These are phyloP conservation scores for Chrysosporium keratinophilum DNA, from an alignment of 2,329 filamentous ascomycete genomes.

Conservation along the genomic window DNA sequence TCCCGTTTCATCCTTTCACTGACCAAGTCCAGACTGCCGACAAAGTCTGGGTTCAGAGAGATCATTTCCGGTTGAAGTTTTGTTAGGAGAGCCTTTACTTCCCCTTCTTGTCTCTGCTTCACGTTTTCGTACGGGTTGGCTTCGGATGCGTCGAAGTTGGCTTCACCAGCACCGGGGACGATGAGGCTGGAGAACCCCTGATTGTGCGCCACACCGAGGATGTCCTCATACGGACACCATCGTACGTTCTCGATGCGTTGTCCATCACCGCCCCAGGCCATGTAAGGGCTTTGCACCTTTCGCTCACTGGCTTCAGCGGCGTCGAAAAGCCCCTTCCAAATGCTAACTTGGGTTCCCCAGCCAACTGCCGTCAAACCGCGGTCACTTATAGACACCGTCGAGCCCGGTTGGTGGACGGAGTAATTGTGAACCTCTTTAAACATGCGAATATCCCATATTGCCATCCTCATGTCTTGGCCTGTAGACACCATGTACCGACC, in stretches of 20 bases:
- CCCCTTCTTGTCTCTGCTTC: constrained; percentile 84
- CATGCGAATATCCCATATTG: constrained; percentile 92
- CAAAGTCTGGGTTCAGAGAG: constrained; percentile 78
- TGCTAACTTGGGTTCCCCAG: constrained; percentile 77
- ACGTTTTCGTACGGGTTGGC: constrained; percentile 88
- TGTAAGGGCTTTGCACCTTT: constrained; percentile 79
- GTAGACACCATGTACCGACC: constrained; percentile 93
- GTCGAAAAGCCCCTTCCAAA: constrained; percentile 85
- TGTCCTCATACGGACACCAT: constrained; percentile 93
- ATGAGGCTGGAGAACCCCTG: constrained; percentile 82
- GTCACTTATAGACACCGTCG: constrained; percentile 80
- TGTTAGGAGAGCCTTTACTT: constrained; percentile 82
- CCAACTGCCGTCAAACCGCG: constrained; percentile 77
- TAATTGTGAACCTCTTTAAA: constrained; percentile 89
- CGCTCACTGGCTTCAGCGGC: constrained; percentile 60
- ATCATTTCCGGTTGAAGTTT: constrained; percentile 98
- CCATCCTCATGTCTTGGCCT: constrained; percentile 81
- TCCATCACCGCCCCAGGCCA: constrained; percentile 84
- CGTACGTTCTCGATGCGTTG: constrained; percentile 66
- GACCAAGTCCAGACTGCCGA: constrained; percentile 75
- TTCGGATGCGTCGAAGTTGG: constrained; percentile 91
- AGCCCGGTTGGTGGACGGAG: constrained; percentile 69
- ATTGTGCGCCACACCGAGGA: constrained; percentile 75
- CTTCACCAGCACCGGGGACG: constrained; percentile 87
- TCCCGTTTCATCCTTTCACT: constrained; percentile 65